These are phyloP conservation scores for Sicyos baderoa DNA, from an alignment of 306 rosid genomes.

Conservation along the genomic window DNA sequence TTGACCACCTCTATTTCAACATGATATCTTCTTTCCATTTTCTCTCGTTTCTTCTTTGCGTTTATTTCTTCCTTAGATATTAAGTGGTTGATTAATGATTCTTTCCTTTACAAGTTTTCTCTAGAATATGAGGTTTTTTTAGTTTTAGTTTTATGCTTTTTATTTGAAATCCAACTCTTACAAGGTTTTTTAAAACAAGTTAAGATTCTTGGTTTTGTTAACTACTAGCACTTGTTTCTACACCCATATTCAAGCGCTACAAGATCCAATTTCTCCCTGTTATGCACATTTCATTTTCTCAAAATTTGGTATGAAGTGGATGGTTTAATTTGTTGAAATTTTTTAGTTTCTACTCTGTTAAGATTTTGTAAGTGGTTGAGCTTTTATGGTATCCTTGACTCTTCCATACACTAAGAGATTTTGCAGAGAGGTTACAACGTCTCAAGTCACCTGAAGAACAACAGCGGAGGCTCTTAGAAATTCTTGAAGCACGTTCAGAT, in stretches of 20 bases:
- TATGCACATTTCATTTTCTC: neutral
- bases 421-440: conserved; percentile 62
- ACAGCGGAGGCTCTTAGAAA: conserved; percentile 53
- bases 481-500: conserved; percentile 62
- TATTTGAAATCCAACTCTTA: neutral
- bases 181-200: too few relatives aligned
- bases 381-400: conserved; percentile 52
- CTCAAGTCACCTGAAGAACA: conserved; percentile 64
- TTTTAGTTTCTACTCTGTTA: neutral
- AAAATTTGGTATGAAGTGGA: too few relatives aligned
- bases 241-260: neutral
- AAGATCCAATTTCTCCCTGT: neutral
- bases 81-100: neutral
- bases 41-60: neutral
- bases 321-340: neutral
- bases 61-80: conserved; percentile 1
- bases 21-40: neutral
- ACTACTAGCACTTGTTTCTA: neutral
- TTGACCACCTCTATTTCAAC: neutral
- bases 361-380: conserved; percentile 18
- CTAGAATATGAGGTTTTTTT: conserved; percentile 1
- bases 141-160: conserved; percentile 1
- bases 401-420: conserved; percentile 54
- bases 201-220: too few relatives aligned
- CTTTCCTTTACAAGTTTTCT: neutral